Evolutionary conservation across 345 rosid genomes (phyloP), one percentile per base, ranked within the genome.

Genomic region (Bruguiera parviflora): DNA sequence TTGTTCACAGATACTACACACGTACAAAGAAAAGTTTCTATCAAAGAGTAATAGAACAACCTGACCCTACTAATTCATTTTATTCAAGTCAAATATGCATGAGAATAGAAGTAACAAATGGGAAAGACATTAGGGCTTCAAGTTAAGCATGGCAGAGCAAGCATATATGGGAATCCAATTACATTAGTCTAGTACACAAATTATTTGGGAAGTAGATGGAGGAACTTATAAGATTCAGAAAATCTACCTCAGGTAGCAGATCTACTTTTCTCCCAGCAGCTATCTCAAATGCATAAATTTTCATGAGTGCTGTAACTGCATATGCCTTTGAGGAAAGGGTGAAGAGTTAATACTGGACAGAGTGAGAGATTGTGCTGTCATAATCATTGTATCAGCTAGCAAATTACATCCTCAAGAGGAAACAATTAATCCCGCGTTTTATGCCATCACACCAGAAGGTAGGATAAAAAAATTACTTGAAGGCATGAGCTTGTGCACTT

Each of bases 251-350:
- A n/a, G 98, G 91, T 65, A 95, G 79, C 70, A 95, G 79, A 75
- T 95, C 97, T 77, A 85, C 84, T 73, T 86, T 90, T 78, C 91
- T 90, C 61, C 96, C 87, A 64, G 91, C 85, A 64, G 99, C 92
- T 77, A 90, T 83, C 79, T 90, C 98, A 79, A 86, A 92, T 46
- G 96, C 90, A 81, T 80, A 87, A 65, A 95, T 78, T 83, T 95
- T 95, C 96, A 95, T 87, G 67, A 95, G 83, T 24, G 98, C 96
- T 65, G 99, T 83, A 65, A 90, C 82, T 20, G 98, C 97, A 77
- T 92, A 95, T 51, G 92, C 96, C 99, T 95, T 83, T 73, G 15
- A 33, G 11, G 53, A 59, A 63, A 62, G 71, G 24, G 59, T 8
- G 5, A 55, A 24, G 11, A 22, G 28, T 56, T 56, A 56, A 43